Evolutionary conservation across 2,329 filamentous ascomycete genomes (phyloP), one percentile per base, ranked within the genome.

Genomic region (Mycosphaerelloides madeirae): DNA sequence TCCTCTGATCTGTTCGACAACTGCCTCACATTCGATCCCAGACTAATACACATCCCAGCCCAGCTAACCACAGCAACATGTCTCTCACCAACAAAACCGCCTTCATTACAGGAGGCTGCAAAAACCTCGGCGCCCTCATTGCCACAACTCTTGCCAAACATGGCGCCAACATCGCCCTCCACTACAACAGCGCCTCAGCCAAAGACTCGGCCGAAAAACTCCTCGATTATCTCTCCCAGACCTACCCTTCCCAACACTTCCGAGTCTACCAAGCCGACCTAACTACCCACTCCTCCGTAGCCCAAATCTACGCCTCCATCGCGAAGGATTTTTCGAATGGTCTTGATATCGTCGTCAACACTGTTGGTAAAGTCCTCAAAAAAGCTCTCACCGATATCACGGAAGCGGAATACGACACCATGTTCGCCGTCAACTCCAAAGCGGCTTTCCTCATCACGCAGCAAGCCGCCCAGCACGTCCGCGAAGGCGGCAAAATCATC

Each of bases 291-390:
- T 54, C 45, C 3, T 66, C 66, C 2, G 68, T 73, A n/a, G 57
- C 65, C 14, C 53, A 61, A 19, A 61, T 74, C 14, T 72, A 73
- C 53, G 54, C 64, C 19, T 52, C 58, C 2, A 60, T 65, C 15
- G 34, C 67, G 13, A 52, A 62, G 34, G 64, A 72, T 38, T 69
- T 73, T 52, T n/a, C n/a, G n/a, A 68, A 67, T 16, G 61, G 64
- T 42, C 55, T 75, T 36, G 70, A 75, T 50, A 71, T 75, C 44
- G 66, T 74, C 11, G 60, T 75, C 47, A 74, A 74, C 57, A 74
- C 70, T 3, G 61, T 73, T 20, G 72, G 72, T 31, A 73, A 70
- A 58, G 70, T 71, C 29, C 57, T 72, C 33, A 72, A 73, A 67
- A 73, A 74, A 61, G 63, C 68, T 5, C 69, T 72, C 20, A 58